A percentile compares a stretch with the other conserved stretches of the same genome.
These are phyloP conservation scores for Kazachstania martiniae DNA, from an alignment of 805 yeast genomes.

Conservation along the genomic window DNA sequence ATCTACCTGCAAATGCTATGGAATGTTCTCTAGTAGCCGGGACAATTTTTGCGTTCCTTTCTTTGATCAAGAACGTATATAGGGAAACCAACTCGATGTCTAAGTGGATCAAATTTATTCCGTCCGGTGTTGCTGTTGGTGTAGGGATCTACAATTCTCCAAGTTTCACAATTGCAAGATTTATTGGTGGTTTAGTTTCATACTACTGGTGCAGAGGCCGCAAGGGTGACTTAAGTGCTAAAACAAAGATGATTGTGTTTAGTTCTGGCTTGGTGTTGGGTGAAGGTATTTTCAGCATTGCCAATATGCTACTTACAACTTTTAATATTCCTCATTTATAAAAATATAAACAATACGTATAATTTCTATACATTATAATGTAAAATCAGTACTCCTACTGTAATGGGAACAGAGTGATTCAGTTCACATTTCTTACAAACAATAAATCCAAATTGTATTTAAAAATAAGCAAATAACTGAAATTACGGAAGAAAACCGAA, in stretches of 20 bases:
- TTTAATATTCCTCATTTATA: conserved; percentile 50
- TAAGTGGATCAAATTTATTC: conserved; percentile 42
- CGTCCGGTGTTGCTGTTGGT: conserved; percentile 95
- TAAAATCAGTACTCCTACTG: too few relatives aligned
- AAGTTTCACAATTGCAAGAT: conserved; percentile 85
- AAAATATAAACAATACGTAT: neutral
- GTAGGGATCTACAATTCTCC: conserved; percentile 93
- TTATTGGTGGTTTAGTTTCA: conserved; percentile 73
- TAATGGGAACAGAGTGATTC: too few relatives aligned
- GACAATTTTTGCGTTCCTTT: conserved; percentile 52
- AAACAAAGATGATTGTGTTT: conserved; percentile 71
- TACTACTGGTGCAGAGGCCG: conserved; percentile 41
- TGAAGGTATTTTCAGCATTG: conserved; percentile 80
- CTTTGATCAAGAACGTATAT: conserved; percentile 51
- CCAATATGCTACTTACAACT: conserved; percentile 69
- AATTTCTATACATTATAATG: too few relatives aligned
- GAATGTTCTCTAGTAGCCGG: conserved; percentile 55
- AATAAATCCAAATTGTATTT: too few relatives aligned
- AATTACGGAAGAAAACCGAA: too few relatives aligned
- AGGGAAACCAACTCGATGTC: conserved; percentile 33
- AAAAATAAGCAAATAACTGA: too few relatives aligned
- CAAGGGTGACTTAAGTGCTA: conserved; percentile 34
- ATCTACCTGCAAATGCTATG: conserved; percentile 71
- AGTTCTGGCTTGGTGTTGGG: conserved; percentile 91
- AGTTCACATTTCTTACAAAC: too few relatives aligned